These are phyloP conservation scores for Aegilops longissima DNA, from an alignment of 176 grass and related monocot genomes.

Conservation along the genomic window DNA sequence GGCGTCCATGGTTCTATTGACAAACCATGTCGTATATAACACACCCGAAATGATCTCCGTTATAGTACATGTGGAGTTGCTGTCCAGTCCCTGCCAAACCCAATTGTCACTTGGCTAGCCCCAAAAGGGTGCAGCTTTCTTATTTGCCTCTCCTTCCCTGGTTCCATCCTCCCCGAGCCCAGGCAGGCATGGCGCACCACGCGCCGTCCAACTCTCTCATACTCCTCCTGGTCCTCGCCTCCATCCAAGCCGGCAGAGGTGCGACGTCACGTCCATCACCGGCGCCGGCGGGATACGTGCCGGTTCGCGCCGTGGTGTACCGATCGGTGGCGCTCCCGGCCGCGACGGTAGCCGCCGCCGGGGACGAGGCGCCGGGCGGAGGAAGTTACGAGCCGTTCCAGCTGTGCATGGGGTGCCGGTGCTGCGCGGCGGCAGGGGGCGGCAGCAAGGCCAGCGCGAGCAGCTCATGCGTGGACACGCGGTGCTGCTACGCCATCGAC, in stretches of 20 bases:
- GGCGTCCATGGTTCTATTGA: no score
- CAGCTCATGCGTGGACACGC: constrained; percentile 47
- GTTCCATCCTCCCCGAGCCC: neutral
- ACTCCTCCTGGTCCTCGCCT: neutral
- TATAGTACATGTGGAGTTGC: neutral
- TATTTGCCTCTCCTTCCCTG: neutral
- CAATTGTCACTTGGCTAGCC: neutral
- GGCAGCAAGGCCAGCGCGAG: constrained; percentile 14
- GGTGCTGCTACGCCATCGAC: constrained; percentile 86
- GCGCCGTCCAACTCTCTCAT: neutral
- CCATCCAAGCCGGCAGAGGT: neutral
- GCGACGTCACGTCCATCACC: neutral
- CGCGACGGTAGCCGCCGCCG: neutral
- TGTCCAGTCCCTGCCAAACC: neutral
- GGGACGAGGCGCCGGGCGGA: neutral
- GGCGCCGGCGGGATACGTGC: neutral
- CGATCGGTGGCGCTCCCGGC: neutral
- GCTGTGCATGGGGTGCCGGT: constrained; percentile 70
- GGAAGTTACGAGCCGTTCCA: constrained; percentile 54
- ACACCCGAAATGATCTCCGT: neutral
- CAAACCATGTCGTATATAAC: no score
- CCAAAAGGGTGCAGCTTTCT: neutral
- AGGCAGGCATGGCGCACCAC: constrained; percentile 14
- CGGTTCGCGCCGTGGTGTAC: constrained; percentile 27
- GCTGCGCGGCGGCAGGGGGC: constrained; percentile 35